Evolutionary conservation across 2,329 filamentous ascomycete genomes (phyloP).

Genomic region (Colletotrichum sp.): DNA sequence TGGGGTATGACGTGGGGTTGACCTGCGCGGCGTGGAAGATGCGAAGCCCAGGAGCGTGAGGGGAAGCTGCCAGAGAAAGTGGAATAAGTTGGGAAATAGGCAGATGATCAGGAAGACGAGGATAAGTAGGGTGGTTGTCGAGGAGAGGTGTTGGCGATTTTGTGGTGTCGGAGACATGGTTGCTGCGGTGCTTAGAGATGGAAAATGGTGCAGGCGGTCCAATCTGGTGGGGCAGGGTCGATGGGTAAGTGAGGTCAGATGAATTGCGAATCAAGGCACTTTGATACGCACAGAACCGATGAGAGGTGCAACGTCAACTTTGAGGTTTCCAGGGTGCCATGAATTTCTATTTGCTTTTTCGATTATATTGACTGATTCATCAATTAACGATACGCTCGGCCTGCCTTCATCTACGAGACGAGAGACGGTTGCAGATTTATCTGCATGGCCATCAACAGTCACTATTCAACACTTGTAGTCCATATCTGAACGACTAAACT

Average conservation of each 20-base stretch:
- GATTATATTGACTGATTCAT: not conserved
- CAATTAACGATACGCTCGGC: not conserved
- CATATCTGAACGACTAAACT: not conserved
- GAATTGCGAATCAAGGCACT: conserved; percentile 6
- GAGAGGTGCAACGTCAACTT: not conserved
- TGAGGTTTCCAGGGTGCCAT: not conserved
- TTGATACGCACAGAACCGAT: not conserved
- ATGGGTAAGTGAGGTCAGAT: conserved; percentile 19
- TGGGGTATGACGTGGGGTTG: conserved; percentile 26
- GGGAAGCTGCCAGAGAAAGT: conserved; percentile 55
- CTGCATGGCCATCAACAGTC: not conserved
- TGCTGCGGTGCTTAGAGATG: conserved; percentile 8
- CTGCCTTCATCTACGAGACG: not conserved
- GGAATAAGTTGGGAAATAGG: conserved; percentile 59
- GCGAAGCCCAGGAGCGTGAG: conserved; percentile 39
- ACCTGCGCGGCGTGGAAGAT: conserved; percentile 29
- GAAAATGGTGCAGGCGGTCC: conserved; percentile 9
- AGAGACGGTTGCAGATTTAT: not conserved
- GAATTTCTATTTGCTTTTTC: not conserved
- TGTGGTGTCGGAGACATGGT: conserved; percentile 44
- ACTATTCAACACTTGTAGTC: not conserved
- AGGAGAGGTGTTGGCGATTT: conserved; percentile 35
- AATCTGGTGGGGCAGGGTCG: conserved; percentile 19
- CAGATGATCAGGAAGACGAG: conserved; percentile 53
- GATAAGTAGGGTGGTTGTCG: conserved; percentile 49